These are phyloP conservation scores for Trametes cubensis DNA, from an alignment of 768 basidiomycete genomes.

Conservation along the genomic window DNA sequence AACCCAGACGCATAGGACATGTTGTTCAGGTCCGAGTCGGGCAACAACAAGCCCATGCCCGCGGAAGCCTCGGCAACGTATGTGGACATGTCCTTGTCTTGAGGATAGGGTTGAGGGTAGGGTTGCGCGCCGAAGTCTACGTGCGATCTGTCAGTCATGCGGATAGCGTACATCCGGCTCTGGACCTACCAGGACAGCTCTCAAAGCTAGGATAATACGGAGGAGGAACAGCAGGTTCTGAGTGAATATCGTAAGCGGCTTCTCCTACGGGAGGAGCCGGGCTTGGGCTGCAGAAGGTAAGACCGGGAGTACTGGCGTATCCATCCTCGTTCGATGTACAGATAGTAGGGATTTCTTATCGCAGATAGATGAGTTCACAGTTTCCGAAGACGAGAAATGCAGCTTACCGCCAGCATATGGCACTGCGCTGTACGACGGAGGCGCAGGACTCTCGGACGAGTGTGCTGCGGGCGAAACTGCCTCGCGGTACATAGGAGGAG, in stretches of 20 bases:
- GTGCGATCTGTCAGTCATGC: neutral
- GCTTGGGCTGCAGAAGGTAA: constrained; percentile 14
- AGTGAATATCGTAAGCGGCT: neutral
- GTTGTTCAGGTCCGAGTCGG: constrained; percentile 1
- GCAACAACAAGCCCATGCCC: neutral
- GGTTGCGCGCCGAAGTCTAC: neutral
- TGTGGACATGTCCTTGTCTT: neutral
- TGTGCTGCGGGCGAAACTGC: neutral
- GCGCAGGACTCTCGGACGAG: neutral
- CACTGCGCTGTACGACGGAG: neutral
- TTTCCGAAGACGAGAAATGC: neutral
- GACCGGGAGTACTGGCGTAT: constrained; percentile 9
- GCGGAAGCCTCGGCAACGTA: neutral
- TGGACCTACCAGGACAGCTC: neutral
- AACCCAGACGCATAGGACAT: neutral
- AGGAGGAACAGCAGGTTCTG: neutral
- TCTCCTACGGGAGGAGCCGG: constrained; percentile 5
- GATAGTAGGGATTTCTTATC: neutral
- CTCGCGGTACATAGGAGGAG: neutral
- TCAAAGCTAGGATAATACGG: neutral
- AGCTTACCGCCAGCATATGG: neutral
- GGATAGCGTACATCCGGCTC: no score
- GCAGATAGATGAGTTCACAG: neutral
- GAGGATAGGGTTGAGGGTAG: constrained; percentile 1
- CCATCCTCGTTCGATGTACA: constrained; percentile 2